Conservation (phyloP, 176 grass and related monocot species). For the Panicum miliaceum region DNA sequence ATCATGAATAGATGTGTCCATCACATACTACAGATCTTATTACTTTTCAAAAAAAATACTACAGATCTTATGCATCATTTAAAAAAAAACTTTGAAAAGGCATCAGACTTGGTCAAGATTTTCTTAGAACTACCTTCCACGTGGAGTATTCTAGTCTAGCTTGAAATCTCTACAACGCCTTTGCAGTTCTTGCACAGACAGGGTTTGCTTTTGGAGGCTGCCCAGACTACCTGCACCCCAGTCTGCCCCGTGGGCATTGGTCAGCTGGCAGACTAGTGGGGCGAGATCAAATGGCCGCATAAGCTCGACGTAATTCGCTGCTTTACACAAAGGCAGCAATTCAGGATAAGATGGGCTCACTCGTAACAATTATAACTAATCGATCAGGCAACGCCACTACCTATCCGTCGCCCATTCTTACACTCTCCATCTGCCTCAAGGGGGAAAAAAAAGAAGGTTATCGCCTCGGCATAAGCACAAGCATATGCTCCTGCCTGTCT, state of each 20-base stretch:
- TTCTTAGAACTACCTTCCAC: background rate
- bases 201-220: background rate
- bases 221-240: background rate
- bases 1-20: too few species aligned
- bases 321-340: constrained; percentile 38
- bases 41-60: too few species aligned
- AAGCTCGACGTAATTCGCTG: constrained; percentile 27
- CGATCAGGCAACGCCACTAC: constrained; percentile 36
- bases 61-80: too few species aligned
- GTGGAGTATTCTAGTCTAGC: too few species aligned
- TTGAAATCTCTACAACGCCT: background rate
- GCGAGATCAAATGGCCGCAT: constrained; percentile 30
- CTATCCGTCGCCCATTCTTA: background rate
- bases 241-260: constrained; percentile 16
- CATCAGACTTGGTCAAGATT: background rate
- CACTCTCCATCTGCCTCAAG: background rate
- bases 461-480: constrained; percentile 38
- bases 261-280: constrained; percentile 21
- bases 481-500: constrained; percentile 40
- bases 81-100: background rate
- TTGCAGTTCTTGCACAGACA: background rate
- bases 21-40: too few species aligned
- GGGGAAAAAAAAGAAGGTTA: background rate
- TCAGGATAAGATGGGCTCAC: constrained; percentile 40
- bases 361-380: background rate